phyloP scores from a whole-genome alignment of 169 alveolate species.

The Ichthyophthirius multifiliis region DNA sequence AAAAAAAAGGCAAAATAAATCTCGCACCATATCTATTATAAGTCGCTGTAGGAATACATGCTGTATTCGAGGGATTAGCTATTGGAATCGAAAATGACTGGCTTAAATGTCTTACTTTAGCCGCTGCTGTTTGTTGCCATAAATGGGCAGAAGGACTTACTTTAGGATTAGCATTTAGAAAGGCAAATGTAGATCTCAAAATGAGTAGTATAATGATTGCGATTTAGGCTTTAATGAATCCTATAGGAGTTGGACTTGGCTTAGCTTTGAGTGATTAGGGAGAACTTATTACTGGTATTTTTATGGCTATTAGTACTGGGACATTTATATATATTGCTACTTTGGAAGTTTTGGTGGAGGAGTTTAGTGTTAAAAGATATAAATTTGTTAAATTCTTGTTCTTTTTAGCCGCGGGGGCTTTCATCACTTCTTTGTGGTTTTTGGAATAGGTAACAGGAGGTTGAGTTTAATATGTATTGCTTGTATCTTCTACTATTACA shows the following conservation, averaged over 20 bases:
- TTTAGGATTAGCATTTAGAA: conserved; percentile 56
- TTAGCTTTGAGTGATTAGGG: conserved; percentile 18
- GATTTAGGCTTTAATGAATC: conserved; percentile 40
- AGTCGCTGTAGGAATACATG: conserved; percentile 72
- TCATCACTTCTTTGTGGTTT: conserved; percentile 14
- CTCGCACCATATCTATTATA: conserved; percentile 61
- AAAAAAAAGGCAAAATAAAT: conserved; percentile 13
- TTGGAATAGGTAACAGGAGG: conserved; percentile 32
- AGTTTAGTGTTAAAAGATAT: conserved; percentile 17
- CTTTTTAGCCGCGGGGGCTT: conserved; percentile 2
- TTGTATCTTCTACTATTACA: too few species aligned
- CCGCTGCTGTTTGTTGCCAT: conserved; percentile 68
- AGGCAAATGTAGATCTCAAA: conserved; percentile 10
- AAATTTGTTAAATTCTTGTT: conserved; percentile 1
- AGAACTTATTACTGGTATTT: conserved; percentile 17
- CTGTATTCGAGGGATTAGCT: conserved; percentile 82
- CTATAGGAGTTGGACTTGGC: conserved; percentile 32
- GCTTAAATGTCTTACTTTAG: conserved; percentile 41
- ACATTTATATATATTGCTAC: conserved; percentile 34
- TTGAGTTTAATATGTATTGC: too few species aligned
- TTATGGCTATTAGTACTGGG: conserved; percentile 28
- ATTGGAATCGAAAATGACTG: conserved; percentile 66
- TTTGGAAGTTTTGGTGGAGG: conserved; percentile 29
- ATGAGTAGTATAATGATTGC: conserved; percentile 22
- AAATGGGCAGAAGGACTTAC: conserved; percentile 84